Conservation (phyloP, 1,139 yeast species). For the Candida sojae region DNA sequence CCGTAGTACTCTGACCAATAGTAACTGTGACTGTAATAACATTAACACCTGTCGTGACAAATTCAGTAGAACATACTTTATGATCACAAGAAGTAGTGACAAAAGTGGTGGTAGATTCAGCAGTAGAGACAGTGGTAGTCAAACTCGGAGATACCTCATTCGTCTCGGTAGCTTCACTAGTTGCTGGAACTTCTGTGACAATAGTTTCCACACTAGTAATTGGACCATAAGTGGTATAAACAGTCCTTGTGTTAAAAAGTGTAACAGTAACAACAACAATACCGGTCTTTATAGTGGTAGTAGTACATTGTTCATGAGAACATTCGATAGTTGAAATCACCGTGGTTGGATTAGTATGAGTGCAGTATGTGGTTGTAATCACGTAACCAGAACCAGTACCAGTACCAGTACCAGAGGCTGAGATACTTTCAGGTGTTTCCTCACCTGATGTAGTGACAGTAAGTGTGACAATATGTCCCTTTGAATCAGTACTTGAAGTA, state of each 20-base stretch:
- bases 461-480: not conserved
- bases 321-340: not conserved
- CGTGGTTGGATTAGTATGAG: conserved; percentile 2
- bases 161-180: not conserved
- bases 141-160: not conserved
- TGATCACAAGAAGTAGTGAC: not conserved
- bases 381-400: not conserved
- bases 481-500: not conserved
- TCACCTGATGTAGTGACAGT: not conserved
- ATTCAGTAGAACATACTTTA: not conserved
- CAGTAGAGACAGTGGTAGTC: not conserved
- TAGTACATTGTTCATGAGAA: not conserved
- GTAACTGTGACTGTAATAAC: not conserved
- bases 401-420: not conserved
- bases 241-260: not conserved
- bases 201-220: conserved; percentile 1
- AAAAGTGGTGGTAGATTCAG: not conserved
- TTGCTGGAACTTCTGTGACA: not conserved
- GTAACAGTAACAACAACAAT: conserved; percentile 2
- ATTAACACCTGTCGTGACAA: not conserved
- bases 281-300: conserved; percentile 1
- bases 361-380: not conserved
- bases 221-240: conserved; percentile 3
- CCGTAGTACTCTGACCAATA: not conserved
- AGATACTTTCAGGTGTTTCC: not conserved